phyloP scores from a whole-genome alignment of 768 basidiomycete species.

The Daedaleopsis nitida region DNA sequence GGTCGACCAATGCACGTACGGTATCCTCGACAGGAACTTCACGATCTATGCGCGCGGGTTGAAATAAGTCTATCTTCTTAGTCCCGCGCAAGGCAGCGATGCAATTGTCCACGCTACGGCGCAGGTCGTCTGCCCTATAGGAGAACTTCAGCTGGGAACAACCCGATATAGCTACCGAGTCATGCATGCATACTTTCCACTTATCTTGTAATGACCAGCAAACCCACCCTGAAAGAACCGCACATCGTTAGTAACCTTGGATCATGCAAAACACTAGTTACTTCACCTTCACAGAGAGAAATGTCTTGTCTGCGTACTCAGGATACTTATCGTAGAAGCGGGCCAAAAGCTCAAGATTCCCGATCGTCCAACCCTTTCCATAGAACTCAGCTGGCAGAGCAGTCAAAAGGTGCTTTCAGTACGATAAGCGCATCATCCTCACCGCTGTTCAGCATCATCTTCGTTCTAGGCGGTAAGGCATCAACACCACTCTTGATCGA shows the following conservation, averaged over 20 bases:
- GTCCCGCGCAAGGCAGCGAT: slow-evolving; percentile 46
- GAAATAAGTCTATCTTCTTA: slow-evolving; percentile 61
- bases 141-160: slow-evolving; percentile 15
- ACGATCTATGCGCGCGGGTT: slow-evolving; percentile 49
- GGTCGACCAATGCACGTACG: slow-evolving; percentile 39
- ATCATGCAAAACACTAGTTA: no score
- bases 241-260: no score
- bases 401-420: background rate
- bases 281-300: slow-evolving; percentile 54
- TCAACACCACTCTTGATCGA: slow-evolving; percentile 56
- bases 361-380: slow-evolving; percentile 37
- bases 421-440: slow-evolving; percentile 17
- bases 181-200: background rate
- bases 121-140: slow-evolving; percentile 46
- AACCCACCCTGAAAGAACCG: no score
- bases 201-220: no score
- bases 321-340: slow-evolving; percentile 52
- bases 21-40: slow-evolving; percentile 37
- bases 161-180: no score
- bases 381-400: slow-evolving; percentile 63
- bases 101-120: slow-evolving; percentile 46
- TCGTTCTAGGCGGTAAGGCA: slow-evolving; percentile 41
- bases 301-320: slow-evolving; percentile 45
- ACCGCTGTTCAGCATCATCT: slow-evolving; percentile 56
- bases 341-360: slow-evolving; percentile 49